Evolutionary conservation across 2,329 filamentous ascomycete species (phyloP).

Genomic region (Zymoseptoria crescenta): DNA sequence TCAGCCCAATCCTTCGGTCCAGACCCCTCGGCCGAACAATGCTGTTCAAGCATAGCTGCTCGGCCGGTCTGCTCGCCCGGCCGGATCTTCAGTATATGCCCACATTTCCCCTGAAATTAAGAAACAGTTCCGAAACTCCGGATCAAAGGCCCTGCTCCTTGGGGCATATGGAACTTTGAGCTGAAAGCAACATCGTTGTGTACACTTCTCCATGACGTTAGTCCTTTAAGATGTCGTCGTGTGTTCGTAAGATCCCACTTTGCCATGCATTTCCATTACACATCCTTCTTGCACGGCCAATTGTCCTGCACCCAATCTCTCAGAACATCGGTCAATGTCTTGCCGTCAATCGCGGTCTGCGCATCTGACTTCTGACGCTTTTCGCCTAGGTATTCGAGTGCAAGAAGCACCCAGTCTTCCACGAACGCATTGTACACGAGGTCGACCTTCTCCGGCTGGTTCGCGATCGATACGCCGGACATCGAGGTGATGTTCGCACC

Average conservation of each 20-base stretch:
- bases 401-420: conserved; percentile 69
- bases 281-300: conserved; percentile 37
- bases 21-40: not conserved
- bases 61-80: not conserved
- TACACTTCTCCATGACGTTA: not conserved
- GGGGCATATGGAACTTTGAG: not conserved
- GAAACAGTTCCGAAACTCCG: too few species aligned
- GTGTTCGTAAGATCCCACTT: not conserved
- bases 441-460: conserved; percentile 64
- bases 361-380: conserved; percentile 45
- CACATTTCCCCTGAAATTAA: too few species aligned
- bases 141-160: too few species aligned
- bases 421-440: conserved; percentile 90
- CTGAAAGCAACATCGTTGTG: not conserved
- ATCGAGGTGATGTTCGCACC: conserved; percentile 61
- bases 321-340: conserved; percentile 51
- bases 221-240: not conserved
- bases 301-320: conserved; percentile 50
- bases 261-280: not conserved
- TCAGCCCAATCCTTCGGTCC: not conserved
- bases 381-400: conserved; percentile 55
- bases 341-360: conserved; percentile 44
- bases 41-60: not conserved
- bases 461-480: conserved; percentile 20
- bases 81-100: not conserved